phyloP scores from a whole-genome alignment of 139 green algal species.

The Closterium sp. region DNA sequence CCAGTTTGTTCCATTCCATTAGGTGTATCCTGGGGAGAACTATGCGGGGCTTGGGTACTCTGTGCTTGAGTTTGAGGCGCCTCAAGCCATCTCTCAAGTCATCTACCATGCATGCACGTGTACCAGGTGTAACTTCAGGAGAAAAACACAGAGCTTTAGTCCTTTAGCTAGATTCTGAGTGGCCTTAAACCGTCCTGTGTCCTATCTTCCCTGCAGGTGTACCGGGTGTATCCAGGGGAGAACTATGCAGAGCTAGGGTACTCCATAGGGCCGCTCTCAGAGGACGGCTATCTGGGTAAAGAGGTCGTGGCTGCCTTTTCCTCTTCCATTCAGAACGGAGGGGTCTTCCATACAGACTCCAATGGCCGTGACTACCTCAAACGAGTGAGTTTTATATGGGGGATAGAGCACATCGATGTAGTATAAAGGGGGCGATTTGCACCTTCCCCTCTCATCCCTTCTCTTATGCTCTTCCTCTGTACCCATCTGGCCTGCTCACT shows the following conservation, averaged over 20 bases:
- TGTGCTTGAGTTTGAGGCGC: neutral
- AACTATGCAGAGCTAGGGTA: neutral
- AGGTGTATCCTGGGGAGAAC: no score
- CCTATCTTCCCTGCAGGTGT: constrained; percentile 15
- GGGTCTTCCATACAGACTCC: constrained; percentile 53
- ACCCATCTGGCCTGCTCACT: neutral
- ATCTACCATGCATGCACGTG: neutral
- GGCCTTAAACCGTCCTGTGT: no score
- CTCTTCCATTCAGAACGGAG: constrained; percentile 5
- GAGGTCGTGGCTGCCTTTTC: constrained; percentile 40
- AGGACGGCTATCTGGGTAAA: constrained; percentile 52
- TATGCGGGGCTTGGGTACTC: neutral
- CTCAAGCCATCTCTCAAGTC: neutral
- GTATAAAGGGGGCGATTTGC: no score
- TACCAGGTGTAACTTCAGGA: neutral
- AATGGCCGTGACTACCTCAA: constrained; percentile 52
- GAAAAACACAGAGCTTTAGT: neutral
- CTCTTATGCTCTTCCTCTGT: neutral
- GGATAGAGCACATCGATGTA: neutral
- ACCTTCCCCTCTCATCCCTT: no score
- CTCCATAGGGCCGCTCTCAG: constrained; percentile 35
- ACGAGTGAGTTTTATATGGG: constrained; percentile 23
- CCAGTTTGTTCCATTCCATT: no score
- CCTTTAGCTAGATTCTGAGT: no score
- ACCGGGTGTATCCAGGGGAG: neutral